A percentile compares a stretch with the other conserved stretches of the same genome.
phyloP scores from a whole-genome alignment of 805 yeast genomes.

The Jamesozyma gamospora region DNA sequence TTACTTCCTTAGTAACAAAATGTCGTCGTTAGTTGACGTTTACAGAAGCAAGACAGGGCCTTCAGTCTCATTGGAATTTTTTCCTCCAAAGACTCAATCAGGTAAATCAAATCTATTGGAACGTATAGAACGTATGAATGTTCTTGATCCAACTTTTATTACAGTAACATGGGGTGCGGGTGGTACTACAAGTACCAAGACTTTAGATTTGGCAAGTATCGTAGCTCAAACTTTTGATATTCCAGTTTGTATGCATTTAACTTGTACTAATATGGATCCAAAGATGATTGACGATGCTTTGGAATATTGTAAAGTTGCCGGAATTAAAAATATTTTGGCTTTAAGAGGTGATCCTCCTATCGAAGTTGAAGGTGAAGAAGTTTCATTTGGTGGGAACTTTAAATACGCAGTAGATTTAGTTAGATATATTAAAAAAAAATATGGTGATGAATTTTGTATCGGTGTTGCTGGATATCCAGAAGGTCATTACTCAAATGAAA shows the following conservation, averaged over 20 bases:
- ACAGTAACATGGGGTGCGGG: constrained; percentile 99
- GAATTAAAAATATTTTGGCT: constrained; percentile 83
- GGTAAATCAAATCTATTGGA: constrained; percentile 79
- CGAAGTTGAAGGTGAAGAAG: constrained; percentile 33
- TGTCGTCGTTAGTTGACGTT: constrained; percentile 35
- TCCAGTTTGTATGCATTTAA: constrained; percentile 89
- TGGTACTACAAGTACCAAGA: constrained; percentile 82
- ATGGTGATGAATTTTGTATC: constrained; percentile 78
- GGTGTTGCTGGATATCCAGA: constrained; percentile 99
- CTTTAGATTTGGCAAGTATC: constrained; percentile 70
- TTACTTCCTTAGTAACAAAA: too few relatives aligned
- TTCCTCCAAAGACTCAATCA: constrained; percentile 91
- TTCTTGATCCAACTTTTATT: constrained; percentile 78
- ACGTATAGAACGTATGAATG: constrained; percentile 81
- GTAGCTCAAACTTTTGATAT: constrained; percentile 66
- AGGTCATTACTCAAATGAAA: constrained; percentile 46
- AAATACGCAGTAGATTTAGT: constrained; percentile 80
- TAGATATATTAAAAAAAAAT: constrained; percentile 54
- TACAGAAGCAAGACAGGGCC: constrained; percentile 41
- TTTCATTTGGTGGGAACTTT: constrained; percentile 36
- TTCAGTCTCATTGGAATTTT: constrained; percentile 84
- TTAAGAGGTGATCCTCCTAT: constrained; percentile 94
- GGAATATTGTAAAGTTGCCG: constrained; percentile 56
- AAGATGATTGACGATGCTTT: constrained; percentile 73
- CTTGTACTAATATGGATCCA: constrained; percentile 88